These are phyloP conservation scores for Pisolithus orientalis DNA, from an alignment of 768 basidiomycete genomes.

Conservation along the genomic window DNA sequence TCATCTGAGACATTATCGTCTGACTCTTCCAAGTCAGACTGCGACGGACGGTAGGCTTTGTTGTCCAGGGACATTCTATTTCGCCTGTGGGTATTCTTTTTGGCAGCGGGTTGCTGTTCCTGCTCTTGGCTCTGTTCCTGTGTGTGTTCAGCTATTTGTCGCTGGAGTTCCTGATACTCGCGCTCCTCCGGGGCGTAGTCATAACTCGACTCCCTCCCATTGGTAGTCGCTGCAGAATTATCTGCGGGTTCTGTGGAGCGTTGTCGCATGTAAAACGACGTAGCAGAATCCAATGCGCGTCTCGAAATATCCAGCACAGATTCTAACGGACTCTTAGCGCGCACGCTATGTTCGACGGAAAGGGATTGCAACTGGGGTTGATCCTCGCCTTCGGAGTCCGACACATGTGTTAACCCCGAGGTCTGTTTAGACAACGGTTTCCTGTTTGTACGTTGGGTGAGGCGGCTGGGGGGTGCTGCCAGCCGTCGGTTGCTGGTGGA, in stretches of 20 bases:
- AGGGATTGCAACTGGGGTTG: constrained; percentile 22
- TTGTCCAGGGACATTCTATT: constrained; percentile 71
- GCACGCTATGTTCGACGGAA: constrained; percentile 29
- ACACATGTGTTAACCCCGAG: constrained; percentile 48
- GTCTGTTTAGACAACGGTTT: constrained; percentile 51
- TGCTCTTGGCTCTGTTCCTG: constrained; percentile 12
- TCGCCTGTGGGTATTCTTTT: constrained; percentile 38
- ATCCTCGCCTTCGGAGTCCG: constrained; percentile 66
- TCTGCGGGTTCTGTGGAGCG: constrained; percentile 51
- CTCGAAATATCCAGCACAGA: constrained; percentile 51
- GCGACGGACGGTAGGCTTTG: constrained; percentile 70
- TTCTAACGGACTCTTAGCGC: constrained; percentile 68
- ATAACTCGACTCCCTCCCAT: constrained; percentile 48
- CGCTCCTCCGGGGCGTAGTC: constrained; percentile 76
- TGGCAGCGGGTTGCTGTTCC: constrained; percentile 20
- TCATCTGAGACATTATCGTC: constrained; percentile 54
- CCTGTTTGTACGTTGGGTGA: constrained; percentile 25
- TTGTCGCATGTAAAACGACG: constrained; percentile 57
- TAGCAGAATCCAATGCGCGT: constrained; percentile 46
- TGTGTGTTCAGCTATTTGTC: constrained; percentile 13
- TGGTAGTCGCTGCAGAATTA: constrained; percentile 33
- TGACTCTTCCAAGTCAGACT: constrained; percentile 60
- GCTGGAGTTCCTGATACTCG: constrained; percentile 41
- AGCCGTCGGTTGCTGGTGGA: constrained; percentile 51
- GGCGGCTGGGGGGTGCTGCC: constrained; percentile 52